Conservation (phyloP, 164 flowering plant genomes). For the Malania oleifera region DNA sequence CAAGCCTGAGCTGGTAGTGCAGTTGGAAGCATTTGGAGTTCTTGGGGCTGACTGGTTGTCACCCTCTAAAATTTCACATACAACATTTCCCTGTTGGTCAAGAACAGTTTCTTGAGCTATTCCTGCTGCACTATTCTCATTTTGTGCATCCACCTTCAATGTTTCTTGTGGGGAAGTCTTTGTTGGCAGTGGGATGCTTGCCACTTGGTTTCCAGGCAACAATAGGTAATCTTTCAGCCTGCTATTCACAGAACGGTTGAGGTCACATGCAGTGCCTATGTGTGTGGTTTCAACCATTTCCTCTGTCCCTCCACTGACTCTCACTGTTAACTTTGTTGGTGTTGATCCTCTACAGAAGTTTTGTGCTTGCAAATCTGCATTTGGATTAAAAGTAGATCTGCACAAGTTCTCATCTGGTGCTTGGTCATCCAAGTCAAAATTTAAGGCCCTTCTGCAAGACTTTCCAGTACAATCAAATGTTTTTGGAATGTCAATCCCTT, state of each 20-base stretch:
- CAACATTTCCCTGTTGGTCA: conserved; percentile 8
- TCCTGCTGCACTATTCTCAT: neutral
- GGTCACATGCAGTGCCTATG: conserved; percentile 25
- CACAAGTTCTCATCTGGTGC: conserved; percentile 17
- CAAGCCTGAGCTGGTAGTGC: conserved; percentile 18
- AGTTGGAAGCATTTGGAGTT: conserved; percentile 19
- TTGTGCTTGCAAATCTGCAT: conserved; percentile 20
- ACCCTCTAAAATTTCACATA: conserved; percentile 2
- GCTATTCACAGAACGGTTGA: conserved; percentile 17
- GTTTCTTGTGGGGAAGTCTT: conserved; percentile 5
- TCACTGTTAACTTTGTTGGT: conserved; percentile 9
- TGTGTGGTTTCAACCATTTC: conserved; percentile 17
- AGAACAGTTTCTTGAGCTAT: conserved; percentile 11
- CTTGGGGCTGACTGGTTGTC: conserved; percentile 2
- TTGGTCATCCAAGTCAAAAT: conserved; percentile 42
- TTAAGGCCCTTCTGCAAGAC: conserved; percentile 50
- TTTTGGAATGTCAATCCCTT: conserved; percentile 10
- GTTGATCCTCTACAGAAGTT: neutral
- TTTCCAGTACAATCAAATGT: conserved; percentile 16
- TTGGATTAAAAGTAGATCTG: conserved; percentile 5
- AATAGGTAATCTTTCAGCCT: conserved; percentile 13
- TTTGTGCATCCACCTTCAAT: neutral
- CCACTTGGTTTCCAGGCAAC: conserved; percentile 17
- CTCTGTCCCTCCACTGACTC: conserved; percentile 16
- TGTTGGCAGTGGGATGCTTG: conserved; percentile 9